Conservation (phyloP, 495 filamentous ascomycete genomes). For the Daldinia concentrica region DNA sequence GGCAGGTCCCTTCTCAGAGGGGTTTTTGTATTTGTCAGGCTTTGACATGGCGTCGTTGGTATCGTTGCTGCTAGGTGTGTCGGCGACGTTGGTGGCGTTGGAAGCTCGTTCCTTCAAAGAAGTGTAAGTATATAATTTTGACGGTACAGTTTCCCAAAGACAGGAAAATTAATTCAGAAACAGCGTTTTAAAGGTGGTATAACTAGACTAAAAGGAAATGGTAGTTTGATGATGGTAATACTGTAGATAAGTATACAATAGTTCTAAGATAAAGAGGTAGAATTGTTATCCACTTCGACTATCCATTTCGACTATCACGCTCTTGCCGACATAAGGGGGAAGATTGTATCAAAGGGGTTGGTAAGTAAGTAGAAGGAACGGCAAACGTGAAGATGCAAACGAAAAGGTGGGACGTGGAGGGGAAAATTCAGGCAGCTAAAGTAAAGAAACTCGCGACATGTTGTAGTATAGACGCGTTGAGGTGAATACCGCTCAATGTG, state of each 20-base stretch:
- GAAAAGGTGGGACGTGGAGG: neutral
- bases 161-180: neutral
- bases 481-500: neutral
- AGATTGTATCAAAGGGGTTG: neutral
- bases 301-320: neutral
- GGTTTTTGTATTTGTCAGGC: slow-evolving; percentile 23
- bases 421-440: neutral
- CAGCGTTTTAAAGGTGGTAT: neutral
- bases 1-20: slow-evolving; percentile 9
- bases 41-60: slow-evolving; percentile 16
- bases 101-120: neutral
- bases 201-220: neutral
- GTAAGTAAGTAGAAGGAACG: neutral
- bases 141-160: neutral
- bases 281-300: neutral
- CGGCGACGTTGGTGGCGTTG: neutral
- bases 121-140: neutral
- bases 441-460: neutral
- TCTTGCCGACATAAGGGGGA: neutral
- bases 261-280: neutral
- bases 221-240: neutral
- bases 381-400: neutral
- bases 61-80: neutral
- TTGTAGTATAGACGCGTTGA: neutral
- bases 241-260: neutral